These are phyloP conservation scores for Coniella vitis DNA, from an alignment of 2,329 filamentous ascomycete species.

Conservation along the genomic window DNA sequence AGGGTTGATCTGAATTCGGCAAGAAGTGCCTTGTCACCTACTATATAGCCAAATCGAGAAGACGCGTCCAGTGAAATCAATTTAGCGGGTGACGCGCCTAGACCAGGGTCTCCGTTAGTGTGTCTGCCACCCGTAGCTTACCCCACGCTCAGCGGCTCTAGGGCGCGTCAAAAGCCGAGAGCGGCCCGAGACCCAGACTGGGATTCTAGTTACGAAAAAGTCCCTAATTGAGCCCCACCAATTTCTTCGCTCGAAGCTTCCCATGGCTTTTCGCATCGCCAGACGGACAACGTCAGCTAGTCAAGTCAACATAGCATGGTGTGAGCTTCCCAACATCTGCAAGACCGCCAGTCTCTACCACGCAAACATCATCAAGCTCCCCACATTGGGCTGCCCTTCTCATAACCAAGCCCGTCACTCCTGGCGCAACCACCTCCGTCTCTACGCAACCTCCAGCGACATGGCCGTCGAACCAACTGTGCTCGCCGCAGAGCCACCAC, in stretches of 20 bases:
- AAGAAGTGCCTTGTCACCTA: background rate
- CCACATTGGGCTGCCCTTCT: too few relatives aligned
- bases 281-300: too few relatives aligned
- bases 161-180: background rate
- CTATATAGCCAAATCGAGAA: too few relatives aligned
- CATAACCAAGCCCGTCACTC: background rate
- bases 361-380: too few relatives aligned
- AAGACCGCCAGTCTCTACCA: too few relatives aligned
- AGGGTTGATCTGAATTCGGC: too few relatives aligned
- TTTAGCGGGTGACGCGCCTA: conserved; percentile 6
- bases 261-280: background rate
- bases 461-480: conserved; percentile 1
- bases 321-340: too few relatives aligned
- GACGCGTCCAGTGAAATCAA: conserved; percentile 4
- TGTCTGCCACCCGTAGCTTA: background rate
- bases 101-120: background rate
- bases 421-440: background rate
- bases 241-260: background rate
- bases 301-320: too few relatives aligned
- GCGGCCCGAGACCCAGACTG: background rate
- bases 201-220: conserved; percentile 1
- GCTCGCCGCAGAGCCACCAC: background rate
- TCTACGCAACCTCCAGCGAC: too few relatives aligned
- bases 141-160: too few relatives aligned
- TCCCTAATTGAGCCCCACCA: conserved; percentile 4